phyloP scores from a whole-genome alignment of 208 protist species.

The Phytomonas francai region DNA sequence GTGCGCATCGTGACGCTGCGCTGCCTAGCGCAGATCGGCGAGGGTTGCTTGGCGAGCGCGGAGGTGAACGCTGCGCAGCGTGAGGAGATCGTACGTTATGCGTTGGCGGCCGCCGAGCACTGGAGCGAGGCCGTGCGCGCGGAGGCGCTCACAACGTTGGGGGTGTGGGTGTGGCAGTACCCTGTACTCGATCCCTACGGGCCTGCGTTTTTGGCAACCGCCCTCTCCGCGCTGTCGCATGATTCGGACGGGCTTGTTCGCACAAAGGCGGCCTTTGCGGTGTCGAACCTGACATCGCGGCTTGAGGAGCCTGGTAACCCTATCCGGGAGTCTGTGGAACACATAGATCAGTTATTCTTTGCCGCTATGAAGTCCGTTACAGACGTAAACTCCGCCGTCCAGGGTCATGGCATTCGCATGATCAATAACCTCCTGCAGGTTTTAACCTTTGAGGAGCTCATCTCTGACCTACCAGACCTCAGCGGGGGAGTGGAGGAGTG shows the following conservation, averaged over 20 bases:
- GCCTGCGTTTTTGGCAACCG: conserved; percentile 32
- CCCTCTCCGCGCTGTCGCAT: conserved; percentile 24
- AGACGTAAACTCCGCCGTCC: conserved; percentile 30
- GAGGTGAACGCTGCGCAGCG: conserved; percentile 9
- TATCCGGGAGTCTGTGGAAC: conserved; percentile 21
- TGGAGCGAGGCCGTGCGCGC: conserved; percentile 35
- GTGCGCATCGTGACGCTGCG: conserved; percentile 43
- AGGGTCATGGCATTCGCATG: conserved; percentile 77
- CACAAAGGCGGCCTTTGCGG: conserved; percentile 67
- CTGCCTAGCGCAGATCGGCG: conserved; percentile 71
- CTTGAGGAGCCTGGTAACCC: conserved; percentile 17
- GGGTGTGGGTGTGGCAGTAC: conserved; percentile 81
- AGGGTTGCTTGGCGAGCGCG: conserved; percentile 33
- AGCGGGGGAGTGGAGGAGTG: conserved; percentile 19
- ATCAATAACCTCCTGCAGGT: conserved; percentile 59
- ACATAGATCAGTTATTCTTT: conserved; percentile 39
- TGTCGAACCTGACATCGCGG: conserved; percentile 60
- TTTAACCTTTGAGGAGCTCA: conserved; percentile 59
- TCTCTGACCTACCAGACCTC: conserved; percentile 31
- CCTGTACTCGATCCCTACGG: conserved; percentile 30
- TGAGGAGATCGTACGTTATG: conserved; percentile 28
- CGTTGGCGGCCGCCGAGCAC: conserved; percentile 26
- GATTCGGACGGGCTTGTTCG: conserved; percentile 44
- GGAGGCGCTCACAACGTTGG: conserved; percentile 66
- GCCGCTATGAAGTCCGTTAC: conserved; percentile 43